Evolutionary conservation across 192 early-diverging fungal species (phyloP).

Genomic region (Mortierella alpina): DNA sequence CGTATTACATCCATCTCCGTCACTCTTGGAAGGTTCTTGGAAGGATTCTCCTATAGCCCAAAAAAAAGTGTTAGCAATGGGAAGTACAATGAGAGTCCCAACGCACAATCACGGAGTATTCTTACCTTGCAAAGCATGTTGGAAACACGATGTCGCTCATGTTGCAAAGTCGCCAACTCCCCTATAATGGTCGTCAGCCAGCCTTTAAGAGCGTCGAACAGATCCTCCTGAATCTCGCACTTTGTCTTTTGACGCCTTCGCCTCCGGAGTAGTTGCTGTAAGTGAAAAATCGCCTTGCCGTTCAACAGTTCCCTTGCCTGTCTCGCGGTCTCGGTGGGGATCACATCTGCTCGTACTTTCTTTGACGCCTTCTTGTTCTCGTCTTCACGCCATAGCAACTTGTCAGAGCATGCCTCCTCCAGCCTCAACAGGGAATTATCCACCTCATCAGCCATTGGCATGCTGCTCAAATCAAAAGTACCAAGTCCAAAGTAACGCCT

Average conservation of each 20-base stretch:
- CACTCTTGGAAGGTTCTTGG: too few species aligned
- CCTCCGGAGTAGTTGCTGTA: conserved; percentile 5
- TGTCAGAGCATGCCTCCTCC: conserved; percentile 20
- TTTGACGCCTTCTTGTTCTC: neutral
- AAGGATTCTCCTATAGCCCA: neutral
- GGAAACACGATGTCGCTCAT: conserved; percentile 24
- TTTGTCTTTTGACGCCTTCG: conserved; percentile 31
- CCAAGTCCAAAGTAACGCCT: conserved; percentile 4
- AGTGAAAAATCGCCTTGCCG: neutral
- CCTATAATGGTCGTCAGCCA: conserved; percentile 31
- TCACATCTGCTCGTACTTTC: too few species aligned
- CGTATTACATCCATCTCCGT: too few species aligned
- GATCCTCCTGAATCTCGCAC: conserved; percentile 1
- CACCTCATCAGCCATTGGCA: conserved; percentile 45
- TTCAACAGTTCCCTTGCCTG: too few species aligned
- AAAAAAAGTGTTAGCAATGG: neutral
- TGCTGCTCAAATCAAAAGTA: conserved; percentile 2
- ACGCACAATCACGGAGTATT: neutral
- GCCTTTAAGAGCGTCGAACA: conserved; percentile 33
- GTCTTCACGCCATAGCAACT: conserved; percentile 6
- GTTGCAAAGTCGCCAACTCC: conserved; percentile 21
- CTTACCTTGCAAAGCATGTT: conserved; percentile 19
- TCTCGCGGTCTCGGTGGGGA: too few species aligned
- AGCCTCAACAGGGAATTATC: conserved; percentile 10
- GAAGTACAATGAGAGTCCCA: neutral